phyloP scores from a whole-genome alignment of 176 grass and related monocot genomes.

The Guadua angustifolia region DNA sequence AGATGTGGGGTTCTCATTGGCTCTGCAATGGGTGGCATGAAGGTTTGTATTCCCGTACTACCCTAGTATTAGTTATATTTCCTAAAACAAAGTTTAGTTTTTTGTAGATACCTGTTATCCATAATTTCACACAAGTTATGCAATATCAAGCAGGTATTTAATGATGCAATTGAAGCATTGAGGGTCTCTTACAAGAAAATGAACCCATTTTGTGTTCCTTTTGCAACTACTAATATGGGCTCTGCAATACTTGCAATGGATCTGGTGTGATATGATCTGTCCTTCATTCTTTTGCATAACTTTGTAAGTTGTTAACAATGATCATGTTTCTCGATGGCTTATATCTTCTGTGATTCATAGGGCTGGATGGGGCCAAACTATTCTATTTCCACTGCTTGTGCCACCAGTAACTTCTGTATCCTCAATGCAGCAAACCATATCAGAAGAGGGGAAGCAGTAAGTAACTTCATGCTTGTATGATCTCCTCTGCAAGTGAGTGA shows the following conservation, averaged over 20 bases:
- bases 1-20: conserved; percentile 94
- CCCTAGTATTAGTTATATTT: conserved; percentile 32
- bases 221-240: conserved; percentile 99
- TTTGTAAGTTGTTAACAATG: not conserved
- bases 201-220: conserved; percentile 99
- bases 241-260: conserved; percentile 99
- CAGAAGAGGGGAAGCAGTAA: conserved; percentile 91
- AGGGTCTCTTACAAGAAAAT: conserved; percentile 99
- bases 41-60: conserved; percentile 51
- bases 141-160: conserved; percentile 75
- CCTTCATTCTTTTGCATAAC: conserved; percentile 15
- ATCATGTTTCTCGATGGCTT: conserved; percentile 12
- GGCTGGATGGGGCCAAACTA: conserved; percentile 99
- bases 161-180: conserved; percentile 95
- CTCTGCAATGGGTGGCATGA: conserved; percentile 99
- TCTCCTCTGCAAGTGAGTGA: conserved; percentile 6
- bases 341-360: conserved; percentile 50
- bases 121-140: conserved; percentile 37
- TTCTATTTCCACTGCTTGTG: conserved; percentile 99
- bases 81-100: conserved; percentile 1
- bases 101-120: conserved; percentile 21
- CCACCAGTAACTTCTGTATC: conserved; percentile 99
- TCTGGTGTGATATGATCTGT: conserved; percentile 61
- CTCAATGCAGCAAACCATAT: conserved; percentile 98
- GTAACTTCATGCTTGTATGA: conserved; percentile 32